Evolutionary conservation across 805 yeast species (phyloP), one percentile per base, ranked within the genome.

Genomic region (Blastobotrys americana): DNA sequence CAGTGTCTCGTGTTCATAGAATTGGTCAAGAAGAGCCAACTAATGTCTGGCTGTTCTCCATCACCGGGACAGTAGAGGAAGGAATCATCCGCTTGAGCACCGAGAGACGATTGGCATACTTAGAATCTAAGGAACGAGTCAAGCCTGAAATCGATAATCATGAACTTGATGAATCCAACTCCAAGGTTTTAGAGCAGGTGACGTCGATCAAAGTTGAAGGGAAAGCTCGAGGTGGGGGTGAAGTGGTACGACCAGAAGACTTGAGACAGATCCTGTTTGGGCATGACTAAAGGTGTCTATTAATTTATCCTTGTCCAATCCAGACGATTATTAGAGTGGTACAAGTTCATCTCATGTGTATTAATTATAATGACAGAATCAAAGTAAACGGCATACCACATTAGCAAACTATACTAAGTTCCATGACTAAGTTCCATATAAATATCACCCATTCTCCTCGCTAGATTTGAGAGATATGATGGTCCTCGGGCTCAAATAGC

Each of bases 11-110:
- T 50, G 79, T 93, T 36, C 96, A 90, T 59, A 69, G 98, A 50
- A 89, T 90, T 58, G 98, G 98, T 0, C 98, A 93, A 62, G 73
- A 71, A 2, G 68, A 72, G 37, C 78, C 76, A 13, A 93, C 98
- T 0, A 82, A 80, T 1, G 95, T 90, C 1, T 93, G 97, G 96
- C 82, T 84, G 76, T 88, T 90, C 66, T 80, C 84, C 19, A 82
- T 89, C 45, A 77, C 75, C 45, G 80, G 82, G 34, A 79, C 95
- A 0, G 95, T 93, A 13, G 98, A 93, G 61, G 96, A 90, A 58
- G 82, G 86, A 37, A 84, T 93, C 38, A 76, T 86, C 27, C 64
- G 76, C n/a, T 60, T 83, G 43, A 74, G 87, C 0, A 78, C 88
- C 0, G 71, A 75, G 47, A 78, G 76, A 52, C 66, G 93, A 39